Conservation (phyloP, 2,329 filamentous ascomycete species). For the Fusarium brevicatenulatum region DNA sequence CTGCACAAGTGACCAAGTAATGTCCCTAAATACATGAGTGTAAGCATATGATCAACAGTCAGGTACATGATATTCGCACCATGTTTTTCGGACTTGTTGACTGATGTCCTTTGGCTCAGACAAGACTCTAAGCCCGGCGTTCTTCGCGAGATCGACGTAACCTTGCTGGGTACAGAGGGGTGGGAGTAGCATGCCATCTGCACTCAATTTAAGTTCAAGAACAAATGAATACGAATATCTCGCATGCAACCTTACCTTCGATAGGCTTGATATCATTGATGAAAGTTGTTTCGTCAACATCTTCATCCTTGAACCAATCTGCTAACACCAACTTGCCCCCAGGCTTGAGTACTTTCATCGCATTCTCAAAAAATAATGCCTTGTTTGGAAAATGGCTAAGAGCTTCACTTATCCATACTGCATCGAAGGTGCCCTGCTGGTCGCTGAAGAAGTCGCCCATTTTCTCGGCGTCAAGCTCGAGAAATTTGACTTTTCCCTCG, state of each 20-base stretch:
- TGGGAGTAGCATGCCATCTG: constrained; percentile 70
- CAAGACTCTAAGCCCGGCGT: constrained; percentile 58
- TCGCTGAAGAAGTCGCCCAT: constrained; percentile 63
- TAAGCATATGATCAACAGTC: background rate
- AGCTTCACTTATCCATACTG: constrained; percentile 71
- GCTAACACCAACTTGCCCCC: constrained; percentile 66
- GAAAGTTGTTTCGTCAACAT: constrained; percentile 56
- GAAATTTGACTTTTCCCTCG: constrained; percentile 60
- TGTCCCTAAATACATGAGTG: constrained; percentile 58
- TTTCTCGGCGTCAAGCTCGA: constrained; percentile 70
- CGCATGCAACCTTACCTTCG: constrained; percentile 54
- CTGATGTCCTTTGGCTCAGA: constrained; percentile 66
- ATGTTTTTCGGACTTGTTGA: constrained; percentile 67
- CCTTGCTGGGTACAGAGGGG: constrained; percentile 63
- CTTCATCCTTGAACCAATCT: constrained; percentile 69
- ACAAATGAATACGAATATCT: background rate
- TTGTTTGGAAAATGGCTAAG: constrained; percentile 70
- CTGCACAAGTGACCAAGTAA: constrained; percentile 69
- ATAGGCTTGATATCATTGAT: constrained; percentile 67
- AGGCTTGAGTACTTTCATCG: constrained; percentile 57
- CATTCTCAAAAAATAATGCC: constrained; percentile 66
- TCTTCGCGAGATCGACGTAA: constrained; percentile 61
- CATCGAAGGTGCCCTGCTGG: constrained; percentile 58
- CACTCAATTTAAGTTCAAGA: background rate
- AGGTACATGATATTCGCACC: constrained; percentile 53